phyloP scores from a whole-genome alignment of 2,329 filamentous ascomycete genomes.

The Penicillium sp. region DNA sequence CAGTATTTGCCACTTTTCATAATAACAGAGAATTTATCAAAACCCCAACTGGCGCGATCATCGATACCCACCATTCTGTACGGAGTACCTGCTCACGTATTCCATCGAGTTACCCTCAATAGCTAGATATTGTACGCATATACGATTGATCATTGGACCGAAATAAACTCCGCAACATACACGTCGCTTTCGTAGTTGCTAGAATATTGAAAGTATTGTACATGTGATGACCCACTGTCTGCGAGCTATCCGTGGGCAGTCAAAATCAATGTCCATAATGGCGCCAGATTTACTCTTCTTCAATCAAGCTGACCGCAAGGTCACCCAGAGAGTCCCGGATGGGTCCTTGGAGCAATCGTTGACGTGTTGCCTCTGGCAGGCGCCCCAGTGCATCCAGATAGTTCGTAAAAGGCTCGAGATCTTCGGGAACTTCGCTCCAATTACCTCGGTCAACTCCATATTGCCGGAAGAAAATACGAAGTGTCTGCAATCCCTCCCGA shows the following conservation, averaged over 20 bases:
- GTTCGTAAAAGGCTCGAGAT: slow-evolving; percentile 34
- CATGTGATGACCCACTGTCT: neutral
- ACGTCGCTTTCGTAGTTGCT: neutral
- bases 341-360: slow-evolving; percentile 30
- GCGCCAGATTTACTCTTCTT: slow-evolving; percentile 33
- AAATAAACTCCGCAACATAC: too few species aligned
- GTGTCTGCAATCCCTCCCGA: slow-evolving; percentile 31
- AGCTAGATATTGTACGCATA: too few species aligned
- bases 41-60: too few species aligned
- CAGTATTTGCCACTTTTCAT: too few species aligned
- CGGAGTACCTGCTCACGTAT: too few species aligned
- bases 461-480: slow-evolving; percentile 37
- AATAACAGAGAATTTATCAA: too few species aligned
- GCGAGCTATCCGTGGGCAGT: neutral
- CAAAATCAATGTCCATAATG: slow-evolving; percentile 2
- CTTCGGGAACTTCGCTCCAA: slow-evolving; percentile 36
- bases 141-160: too few species aligned
- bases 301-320: slow-evolving; percentile 36
- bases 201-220: neutral
- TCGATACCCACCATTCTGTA: too few species aligned
- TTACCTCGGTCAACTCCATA: slow-evolving; percentile 44
- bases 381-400: slow-evolving; percentile 36
- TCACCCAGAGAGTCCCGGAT: slow-evolving; percentile 35
- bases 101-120: too few species aligned
- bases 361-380: slow-evolving; percentile 24